Evolutionary conservation across 2,329 filamentous ascomycete genomes (phyloP).

Genomic region (Stagonosporopsis rhizophila): DNA sequence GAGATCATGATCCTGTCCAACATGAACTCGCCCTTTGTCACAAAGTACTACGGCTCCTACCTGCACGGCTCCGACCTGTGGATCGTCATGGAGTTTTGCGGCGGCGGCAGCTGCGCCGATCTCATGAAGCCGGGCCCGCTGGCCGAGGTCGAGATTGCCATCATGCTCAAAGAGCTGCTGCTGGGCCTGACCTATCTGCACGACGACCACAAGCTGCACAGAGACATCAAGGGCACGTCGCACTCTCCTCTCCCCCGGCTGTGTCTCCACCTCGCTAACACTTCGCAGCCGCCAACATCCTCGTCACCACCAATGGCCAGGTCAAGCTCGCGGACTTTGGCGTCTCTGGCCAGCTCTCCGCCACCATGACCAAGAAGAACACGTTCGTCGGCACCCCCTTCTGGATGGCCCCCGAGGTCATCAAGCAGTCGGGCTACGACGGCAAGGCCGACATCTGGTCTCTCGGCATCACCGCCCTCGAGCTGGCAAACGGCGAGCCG

Average conservation of each 20-base stretch:
- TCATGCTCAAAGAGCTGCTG: constrained; percentile 89
- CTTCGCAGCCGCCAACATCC: constrained; percentile 81
- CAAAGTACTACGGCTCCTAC: constrained; percentile 96
- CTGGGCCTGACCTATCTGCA: constrained; percentile 93
- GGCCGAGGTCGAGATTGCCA: constrained; percentile 94
- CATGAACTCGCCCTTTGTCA: constrained; percentile 94
- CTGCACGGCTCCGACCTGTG: constrained; percentile 95
- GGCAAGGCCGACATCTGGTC: constrained; percentile 99
- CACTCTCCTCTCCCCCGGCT: background rate
- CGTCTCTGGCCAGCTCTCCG: constrained; percentile 92
- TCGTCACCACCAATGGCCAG: constrained; percentile 88
- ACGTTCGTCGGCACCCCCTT: constrained; percentile 98
- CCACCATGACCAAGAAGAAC: constrained; percentile 99
- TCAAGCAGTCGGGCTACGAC: constrained; percentile 97
- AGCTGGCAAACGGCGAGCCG: constrained; percentile 89
- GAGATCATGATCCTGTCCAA: constrained; percentile 98
- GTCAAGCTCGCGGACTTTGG: constrained; percentile 98
- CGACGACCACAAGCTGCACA: constrained; percentile 91
- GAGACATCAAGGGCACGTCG: constrained; percentile 86
- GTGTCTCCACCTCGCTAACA: constrained; percentile 15
- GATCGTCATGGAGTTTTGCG: constrained; percentile 99
- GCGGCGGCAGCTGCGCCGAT: constrained; percentile 93
- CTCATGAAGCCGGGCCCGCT: constrained; percentile 93
- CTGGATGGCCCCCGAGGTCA: constrained; percentile 99
- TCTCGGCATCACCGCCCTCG: constrained; percentile 89